A percentile compares a stretch with the other conserved stretches of the same genome.
phyloP scores from a whole-genome alignment of 148 eudicot species.

The Suaeda aralocaspica region DNA sequence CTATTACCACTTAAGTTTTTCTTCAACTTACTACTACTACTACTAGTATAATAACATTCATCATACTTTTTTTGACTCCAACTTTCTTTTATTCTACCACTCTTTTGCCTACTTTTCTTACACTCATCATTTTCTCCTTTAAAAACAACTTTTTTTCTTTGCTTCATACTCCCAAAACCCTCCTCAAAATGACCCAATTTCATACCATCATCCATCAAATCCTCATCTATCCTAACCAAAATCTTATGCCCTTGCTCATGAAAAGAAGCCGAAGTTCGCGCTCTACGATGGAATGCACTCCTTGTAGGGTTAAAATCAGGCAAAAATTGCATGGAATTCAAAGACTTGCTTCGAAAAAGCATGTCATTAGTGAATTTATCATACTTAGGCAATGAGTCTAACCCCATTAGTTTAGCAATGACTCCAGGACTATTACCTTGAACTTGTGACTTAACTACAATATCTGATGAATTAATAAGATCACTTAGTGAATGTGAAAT shows the following conservation, averaged over 20 bases:
- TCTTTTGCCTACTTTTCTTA: neutral
- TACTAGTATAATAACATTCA: constrained; percentile 8
- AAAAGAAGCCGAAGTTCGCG: constrained; percentile 41
- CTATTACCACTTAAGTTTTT: constrained; percentile 2
- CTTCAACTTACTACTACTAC: neutral
- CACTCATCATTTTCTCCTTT: neutral
- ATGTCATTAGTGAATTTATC: constrained; percentile 16
- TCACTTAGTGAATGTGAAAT: neutral
- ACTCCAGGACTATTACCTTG: constrained; percentile 36
- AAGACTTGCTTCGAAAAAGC: constrained; percentile 50
- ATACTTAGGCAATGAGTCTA: constrained; percentile 45
- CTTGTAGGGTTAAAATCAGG: constrained; percentile 35
- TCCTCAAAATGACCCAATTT: neutral
- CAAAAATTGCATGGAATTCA: constrained; percentile 35
- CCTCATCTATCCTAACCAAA: constrained; percentile 10
- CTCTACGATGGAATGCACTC: constrained; percentile 32
- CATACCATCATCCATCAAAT: neutral
- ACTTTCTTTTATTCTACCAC: neutral
- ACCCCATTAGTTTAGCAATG: constrained; percentile 63
- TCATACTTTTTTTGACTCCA: constrained; percentile 19
- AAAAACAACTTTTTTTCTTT: neutral
- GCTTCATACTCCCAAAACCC: neutral
- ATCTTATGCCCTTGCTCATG: constrained; percentile 30
- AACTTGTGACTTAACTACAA: neutral
- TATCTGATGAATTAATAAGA: neutral